A percentile compares a stretch with the other conserved stretches of the same genome.
Evolutionary conservation across 768 basidiomycete genomes (phyloP).

Genomic region (Calocera viscosa): DNA sequence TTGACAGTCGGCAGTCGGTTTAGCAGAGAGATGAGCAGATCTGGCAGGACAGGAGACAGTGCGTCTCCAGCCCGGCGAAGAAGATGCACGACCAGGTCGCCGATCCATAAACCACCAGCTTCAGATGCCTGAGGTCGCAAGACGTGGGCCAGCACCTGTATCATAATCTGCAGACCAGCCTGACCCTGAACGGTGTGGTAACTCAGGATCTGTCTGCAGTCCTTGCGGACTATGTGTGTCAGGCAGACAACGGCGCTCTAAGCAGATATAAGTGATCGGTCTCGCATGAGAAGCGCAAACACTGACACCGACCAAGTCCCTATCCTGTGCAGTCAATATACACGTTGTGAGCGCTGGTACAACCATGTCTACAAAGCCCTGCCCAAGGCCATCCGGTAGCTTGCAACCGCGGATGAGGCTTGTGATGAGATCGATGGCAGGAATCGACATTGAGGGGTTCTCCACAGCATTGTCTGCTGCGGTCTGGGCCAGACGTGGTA

Average conservation of each 20-base stretch:
- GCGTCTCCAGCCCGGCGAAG: slow-evolving; percentile 69
- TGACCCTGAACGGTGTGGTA: slow-evolving; percentile 60
- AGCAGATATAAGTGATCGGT: background rate
- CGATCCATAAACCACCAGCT: slow-evolving; percentile 83
- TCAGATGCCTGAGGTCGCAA: slow-evolving; percentile 69
- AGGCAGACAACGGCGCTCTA: slow-evolving; percentile 75
- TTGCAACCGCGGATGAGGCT: slow-evolving; percentile 57
- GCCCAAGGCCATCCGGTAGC: slow-evolving; percentile 48
- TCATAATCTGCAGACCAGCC: slow-evolving; percentile 47
- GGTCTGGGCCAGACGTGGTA: slow-evolving; percentile 62
- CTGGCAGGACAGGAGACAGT: slow-evolving; percentile 73
- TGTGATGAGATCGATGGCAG: slow-evolving; percentile 70
- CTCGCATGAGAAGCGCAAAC: background rate
- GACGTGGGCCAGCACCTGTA: slow-evolving; percentile 55
- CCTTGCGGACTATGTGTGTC: slow-evolving; percentile 76
- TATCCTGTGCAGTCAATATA: slow-evolving; percentile 61
- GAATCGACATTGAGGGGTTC: slow-evolving; percentile 55
- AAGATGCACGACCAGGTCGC: slow-evolving; percentile 88
- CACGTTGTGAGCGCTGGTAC: slow-evolving; percentile 65
- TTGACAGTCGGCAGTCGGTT: slow-evolving; percentile 68
- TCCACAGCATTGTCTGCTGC: slow-evolving; percentile 42
- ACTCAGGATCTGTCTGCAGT: slow-evolving; percentile 61
- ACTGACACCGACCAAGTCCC: slow-evolving; percentile 46
- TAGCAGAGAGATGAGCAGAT: slow-evolving; percentile 75
- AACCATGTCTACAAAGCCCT: slow-evolving; percentile 63